These are phyloP conservation scores for Coemansia sp. DNA, from an alignment of 192 early-diverging fungal species.

Conservation along the genomic window DNA sequence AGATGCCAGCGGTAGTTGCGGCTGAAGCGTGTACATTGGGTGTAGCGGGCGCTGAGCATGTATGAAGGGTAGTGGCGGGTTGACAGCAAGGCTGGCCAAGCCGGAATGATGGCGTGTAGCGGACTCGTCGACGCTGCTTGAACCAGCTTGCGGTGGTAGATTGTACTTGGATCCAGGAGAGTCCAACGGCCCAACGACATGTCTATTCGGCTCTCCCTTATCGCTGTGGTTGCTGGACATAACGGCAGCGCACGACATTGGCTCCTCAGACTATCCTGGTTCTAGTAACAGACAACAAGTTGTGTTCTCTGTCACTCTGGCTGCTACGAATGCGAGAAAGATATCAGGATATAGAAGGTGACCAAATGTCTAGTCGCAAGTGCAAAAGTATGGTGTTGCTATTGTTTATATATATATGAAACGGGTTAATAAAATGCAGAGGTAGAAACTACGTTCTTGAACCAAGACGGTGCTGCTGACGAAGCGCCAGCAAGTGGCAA, in stretches of 20 bases:
- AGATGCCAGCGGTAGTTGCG: neutral
- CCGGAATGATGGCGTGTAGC: neutral
- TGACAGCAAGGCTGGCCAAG: neutral
- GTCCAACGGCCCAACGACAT: neutral
- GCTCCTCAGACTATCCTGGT: neutral
- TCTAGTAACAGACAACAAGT: neutral
- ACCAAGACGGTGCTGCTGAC: neutral
- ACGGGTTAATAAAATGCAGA: neutral
- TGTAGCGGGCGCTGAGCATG: neutral
- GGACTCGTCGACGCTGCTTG: neutral
- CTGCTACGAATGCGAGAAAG: neutral
- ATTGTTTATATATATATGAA: slow-evolving; percentile 2
- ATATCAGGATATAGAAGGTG: neutral
- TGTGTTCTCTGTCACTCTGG: neutral
- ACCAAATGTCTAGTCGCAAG: neutral
- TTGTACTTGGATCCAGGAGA: neutral
- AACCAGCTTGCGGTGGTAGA: neutral
- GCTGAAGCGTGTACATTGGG: neutral
- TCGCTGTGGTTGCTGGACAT: neutral
- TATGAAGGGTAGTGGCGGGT: neutral
- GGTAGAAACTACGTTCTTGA: slow-evolving; percentile 1
- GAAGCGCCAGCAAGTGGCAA: neutral
- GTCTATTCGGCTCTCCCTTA: neutral
- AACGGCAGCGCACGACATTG: neutral
- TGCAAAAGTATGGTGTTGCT: neutral